Evolutionary conservation across 768 basidiomycete genomes (phyloP), one percentile per base, ranked within the genome.

Genomic region (Paxillus ammoniavirescens): DNA sequence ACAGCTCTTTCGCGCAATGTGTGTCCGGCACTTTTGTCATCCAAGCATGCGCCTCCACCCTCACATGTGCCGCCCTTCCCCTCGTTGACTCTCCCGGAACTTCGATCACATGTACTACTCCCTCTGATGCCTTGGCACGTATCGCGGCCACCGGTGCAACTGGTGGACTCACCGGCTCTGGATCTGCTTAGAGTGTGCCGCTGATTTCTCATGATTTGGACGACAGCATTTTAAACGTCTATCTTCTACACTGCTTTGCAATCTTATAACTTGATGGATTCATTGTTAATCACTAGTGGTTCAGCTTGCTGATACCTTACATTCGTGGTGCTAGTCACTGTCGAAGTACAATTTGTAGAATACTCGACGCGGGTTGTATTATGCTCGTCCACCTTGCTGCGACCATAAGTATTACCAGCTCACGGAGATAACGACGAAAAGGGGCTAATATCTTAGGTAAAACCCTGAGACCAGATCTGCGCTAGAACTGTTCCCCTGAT

Each of bases 1-100:
- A 72, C 55, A 65, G 68, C 33, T 53, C 72, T 14, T 82, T 84
- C 57, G 82, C 82, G 1, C 80, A 81, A 53, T 85, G 83, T 62
- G 80, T 79, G 3, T 64, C 62, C 42, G 79, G 79, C 53, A 60
- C 66, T 46, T 75, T 68, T 48, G 68, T 69, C 40, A 42, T 57
- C n/a, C 53, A 23, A 68, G 65, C 61, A 14, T 75, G 74, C 50
- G 65, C 60, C 1, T 59, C 49, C 3, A 59, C 64, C 7, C 56
- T 68, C 30, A 69, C 65, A 5, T 83, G 82, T 48, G 72, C 72
- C 30, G 81, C 80, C 5, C 75, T 83, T 44, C 82, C 82, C 23
- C 73, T 84, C 23, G 81, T 83, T 51, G 81, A 82, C 68, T 72
- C 66, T 30, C 52, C 74, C 10, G 82, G 82, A 40, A 82, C 81